Evolutionary conservation across 129 eudicot species (phyloP).

Genomic region (Dittrichia graveolens): DNA sequence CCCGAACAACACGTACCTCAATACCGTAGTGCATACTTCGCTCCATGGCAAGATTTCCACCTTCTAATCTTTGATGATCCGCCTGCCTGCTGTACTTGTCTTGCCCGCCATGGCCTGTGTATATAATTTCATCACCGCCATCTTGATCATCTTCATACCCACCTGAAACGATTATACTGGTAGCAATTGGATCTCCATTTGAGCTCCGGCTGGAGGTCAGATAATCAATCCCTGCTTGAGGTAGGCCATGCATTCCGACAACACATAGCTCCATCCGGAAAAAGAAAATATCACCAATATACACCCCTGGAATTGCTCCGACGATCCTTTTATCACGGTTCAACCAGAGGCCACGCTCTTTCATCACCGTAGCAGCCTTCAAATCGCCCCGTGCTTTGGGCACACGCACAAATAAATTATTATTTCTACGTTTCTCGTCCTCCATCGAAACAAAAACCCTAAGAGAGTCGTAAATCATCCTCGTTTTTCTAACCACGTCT

Average conservation of each 20-base stretch:
- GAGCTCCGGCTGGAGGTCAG: slow-evolving; percentile 60
- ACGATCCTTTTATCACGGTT: slow-evolving; percentile 69
- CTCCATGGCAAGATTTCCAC: slow-evolving; percentile 48
- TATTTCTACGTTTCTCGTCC: slow-evolving; percentile 47
- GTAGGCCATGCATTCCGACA: slow-evolving; percentile 69
- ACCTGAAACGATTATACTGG: slow-evolving; percentile 75
- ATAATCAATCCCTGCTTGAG: slow-evolving; percentile 82
- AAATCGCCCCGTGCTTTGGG: slow-evolving; percentile 47
- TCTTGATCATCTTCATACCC: slow-evolving; percentile 91
- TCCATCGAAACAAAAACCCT: slow-evolving; percentile 46
- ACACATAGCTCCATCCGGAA: slow-evolving; percentile 75
- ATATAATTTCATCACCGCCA: slow-evolving; percentile 60
- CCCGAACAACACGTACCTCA: slow-evolving; percentile 44
- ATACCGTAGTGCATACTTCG: slow-evolving; percentile 38
- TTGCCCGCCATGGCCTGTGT: slow-evolving; percentile 91
- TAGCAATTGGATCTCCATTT: slow-evolving; percentile 75
- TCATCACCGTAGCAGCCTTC: slow-evolving; percentile 55
- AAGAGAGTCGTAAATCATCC: slow-evolving; percentile 58
- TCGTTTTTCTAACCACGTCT: slow-evolving; percentile 44
- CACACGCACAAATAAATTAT: slow-evolving; percentile 26
- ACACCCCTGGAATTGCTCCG: slow-evolving; percentile 69
- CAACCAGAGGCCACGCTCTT: slow-evolving; percentile 63
- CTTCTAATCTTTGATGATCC: slow-evolving; percentile 64
- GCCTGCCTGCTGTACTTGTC: slow-evolving; percentile 58
- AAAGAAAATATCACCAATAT: slow-evolving; percentile 66